Base-by-base conservation (phyloP, 2,329 filamentous ascomycete genomes). In the Aspergillus nomiae region DNA sequence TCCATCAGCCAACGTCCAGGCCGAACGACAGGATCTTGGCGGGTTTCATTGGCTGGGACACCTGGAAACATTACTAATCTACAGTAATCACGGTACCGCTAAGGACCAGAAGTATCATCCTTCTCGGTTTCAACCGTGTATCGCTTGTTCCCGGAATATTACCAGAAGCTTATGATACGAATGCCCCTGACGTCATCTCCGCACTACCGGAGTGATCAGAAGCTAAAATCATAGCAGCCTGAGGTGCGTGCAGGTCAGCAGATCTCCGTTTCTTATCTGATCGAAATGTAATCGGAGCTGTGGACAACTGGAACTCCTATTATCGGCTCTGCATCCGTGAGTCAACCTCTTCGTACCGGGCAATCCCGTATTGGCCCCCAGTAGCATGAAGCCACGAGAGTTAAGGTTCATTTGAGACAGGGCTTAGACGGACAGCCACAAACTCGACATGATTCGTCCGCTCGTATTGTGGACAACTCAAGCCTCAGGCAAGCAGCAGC, bases 31-130 rank as follows among this genome's bases (percentile, higher is more conserved):
- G 38, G 19, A 19, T 30, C 41, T 51, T 26, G 21, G 3, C 45
- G 28, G 24, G 9, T 51, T 2, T 60, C 41, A 65, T 38, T 65
- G 61, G 63, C 28, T 21, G 30, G 12, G 10, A 36, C 3, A 16
- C 14, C 28, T 38, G 34, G 46, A 11, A 24, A 2, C 19, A 54
- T 63, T 61, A 63, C 59, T 63, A 63, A 63, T 61, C 24, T 21
- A 16, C 30, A 1, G 32, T 24, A 24, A 21, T 16, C 8, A 19
- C 21, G 30, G 16, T 30, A 21, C 6, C 14, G 10, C 16, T 53
- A 26, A 26, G 48, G 36, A 45, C 21, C 7, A 45, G 12, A 16
- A n/a, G 41, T 19, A n/a, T 11, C 19, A 43, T 43, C 8, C 10
- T 43, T 43, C n/a, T 9, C 19, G 41, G 12, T 36, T 36, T 36